Conservation (phyloP, 2,329 filamentous ascomycete genomes). For the Lecanosticta acicola region DNA sequence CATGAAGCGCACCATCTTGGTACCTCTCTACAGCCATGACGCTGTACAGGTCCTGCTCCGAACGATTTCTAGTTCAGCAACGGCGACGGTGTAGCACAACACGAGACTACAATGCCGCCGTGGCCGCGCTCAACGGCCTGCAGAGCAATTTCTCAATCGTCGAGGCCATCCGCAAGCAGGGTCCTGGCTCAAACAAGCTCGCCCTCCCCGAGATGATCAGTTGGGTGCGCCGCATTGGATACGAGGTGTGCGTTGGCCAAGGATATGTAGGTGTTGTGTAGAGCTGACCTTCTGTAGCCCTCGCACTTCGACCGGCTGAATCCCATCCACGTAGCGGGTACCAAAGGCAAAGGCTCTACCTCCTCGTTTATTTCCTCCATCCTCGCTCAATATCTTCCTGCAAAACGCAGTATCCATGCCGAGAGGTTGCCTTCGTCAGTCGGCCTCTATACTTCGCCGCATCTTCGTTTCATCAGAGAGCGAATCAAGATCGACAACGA, state of each 20-base stretch:
- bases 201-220: constrained; percentile 77
- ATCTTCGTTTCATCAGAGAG: constrained; percentile 76
- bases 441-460: constrained; percentile 80
- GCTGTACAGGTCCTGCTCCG: constrained; percentile 8
- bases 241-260: constrained; percentile 53
- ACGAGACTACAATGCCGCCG: constrained; percentile 50
- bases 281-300: constrained; percentile 41
- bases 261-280: constrained; percentile 2
- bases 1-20: too few species aligned
- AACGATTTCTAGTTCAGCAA: constrained; percentile 1
- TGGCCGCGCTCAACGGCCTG: constrained; percentile 67
- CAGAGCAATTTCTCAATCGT: constrained; percentile 75
- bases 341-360: constrained; percentile 89
- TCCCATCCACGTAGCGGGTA: constrained; percentile 80
- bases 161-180: constrained; percentile 70
- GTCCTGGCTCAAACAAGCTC: constrained; percentile 64
- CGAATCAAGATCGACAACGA: constrained; percentile 73
- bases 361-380: constrained; percentile 78
- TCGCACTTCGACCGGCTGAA: constrained; percentile 56
- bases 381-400: constrained; percentile 56
- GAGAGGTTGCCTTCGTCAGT: constrained; percentile 37
- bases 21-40: constrained; percentile 2
- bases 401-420: constrained; percentile 32
- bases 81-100: constrained; percentile 12
- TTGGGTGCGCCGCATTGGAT: constrained; percentile 71